Base-by-base conservation (phyloP, 2,329 filamentous ascomycete species). In the Diplodia scrobiculata region DNA sequence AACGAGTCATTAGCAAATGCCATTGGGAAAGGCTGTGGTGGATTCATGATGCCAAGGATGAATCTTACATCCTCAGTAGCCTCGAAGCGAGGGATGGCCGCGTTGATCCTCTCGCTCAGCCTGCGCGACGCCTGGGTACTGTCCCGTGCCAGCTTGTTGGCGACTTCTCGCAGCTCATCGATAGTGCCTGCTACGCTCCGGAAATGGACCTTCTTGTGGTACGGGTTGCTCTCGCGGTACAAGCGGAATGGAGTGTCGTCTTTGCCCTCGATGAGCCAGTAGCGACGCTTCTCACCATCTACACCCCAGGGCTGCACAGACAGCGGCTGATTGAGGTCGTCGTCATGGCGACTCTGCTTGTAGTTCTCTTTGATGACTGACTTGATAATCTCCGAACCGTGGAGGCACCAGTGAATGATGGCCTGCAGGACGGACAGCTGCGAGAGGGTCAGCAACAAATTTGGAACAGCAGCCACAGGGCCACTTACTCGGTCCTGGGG, bases 231-330 rank as follows among this genome's bases (percentile, higher is more conserved):
- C 79, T 99, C 95, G 63, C 95, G 86, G 77, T 99, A 99, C 52
- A 99, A 86, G 69, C 95, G 87, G 78, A 99, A 99, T 68, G 90
- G 86, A 3, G 94, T 98, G 77, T 99, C 93, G 72, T 98, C 94
- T 71, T 91, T 86, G 13, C 95, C 95, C 79, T 99, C 95, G 68
- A 99, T 86, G 55, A 99, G 83, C 81, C 90, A 99, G 79, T 98
- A 99, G 67, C 92, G 88, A 66, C 95, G 88, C 81, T 95, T 96
- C 72, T 97, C 89, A 69, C 91, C 91, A 76, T 97, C 93, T 13
- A 87, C 85, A 9, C 93, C 93, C 93, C 93, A 97, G 4, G 92
- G 88, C 75, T 96, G 92, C 53, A 97, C 91, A 0, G 92, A 93
- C 41, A 96, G 83, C 9, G 93, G 90, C 71, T 97, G 92, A 75